A percentile compares a stretch with the other conserved stretches of the same genome.
phyloP scores from a whole-genome alignment of 208 protist species.

The Leishmania major region DNA sequence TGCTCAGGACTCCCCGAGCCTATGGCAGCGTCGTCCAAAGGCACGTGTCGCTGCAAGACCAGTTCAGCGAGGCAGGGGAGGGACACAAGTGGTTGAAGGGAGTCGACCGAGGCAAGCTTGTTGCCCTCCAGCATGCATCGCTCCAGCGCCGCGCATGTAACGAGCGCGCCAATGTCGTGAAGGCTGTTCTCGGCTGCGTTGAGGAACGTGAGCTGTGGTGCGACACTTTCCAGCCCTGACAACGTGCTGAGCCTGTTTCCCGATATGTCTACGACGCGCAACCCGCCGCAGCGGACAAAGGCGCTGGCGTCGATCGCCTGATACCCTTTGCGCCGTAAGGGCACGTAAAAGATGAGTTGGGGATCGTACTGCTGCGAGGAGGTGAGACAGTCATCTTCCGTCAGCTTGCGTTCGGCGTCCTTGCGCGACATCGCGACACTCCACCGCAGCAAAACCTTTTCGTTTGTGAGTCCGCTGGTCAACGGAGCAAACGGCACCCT shows the following conservation, averaged over 20 bases:
- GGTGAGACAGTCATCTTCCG: slow-evolving; percentile 42
- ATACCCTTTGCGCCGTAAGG: slow-evolving; percentile 29
- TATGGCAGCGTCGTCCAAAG: slow-evolving; percentile 28
- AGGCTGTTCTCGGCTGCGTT: slow-evolving; percentile 78
- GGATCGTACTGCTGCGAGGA: slow-evolving; percentile 75
- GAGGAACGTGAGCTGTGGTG: slow-evolving; percentile 53
- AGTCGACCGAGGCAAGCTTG: slow-evolving; percentile 36
- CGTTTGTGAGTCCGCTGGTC: not conserved
- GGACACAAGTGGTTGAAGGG: slow-evolving; percentile 40
- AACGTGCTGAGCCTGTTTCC: slow-evolving; percentile 66
- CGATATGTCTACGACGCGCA: slow-evolving; percentile 66
- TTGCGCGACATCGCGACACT: not conserved
- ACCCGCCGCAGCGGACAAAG: slow-evolving; percentile 38
- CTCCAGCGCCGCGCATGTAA: slow-evolving; percentile 34
- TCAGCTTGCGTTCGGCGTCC: slow-evolving; percentile 18
- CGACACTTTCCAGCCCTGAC: slow-evolving; percentile 49
- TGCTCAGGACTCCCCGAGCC: not conserved
- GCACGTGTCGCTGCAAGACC: slow-evolving; percentile 43
- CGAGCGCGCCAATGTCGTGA: slow-evolving; percentile 39
- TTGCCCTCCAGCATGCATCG: slow-evolving; percentile 70
- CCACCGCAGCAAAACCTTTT: not conserved
- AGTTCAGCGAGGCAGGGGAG: slow-evolving; percentile 52
- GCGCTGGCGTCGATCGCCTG: slow-evolving; percentile 34
- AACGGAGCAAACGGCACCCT: not conserved
- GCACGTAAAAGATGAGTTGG: slow-evolving; percentile 40